Percentiles rank a stretch among this genome's conserved stretches.
These are phyloP conservation scores for Sporisorium iseilematis-ciliati DNA, from an alignment of 1,284 basidiomycete species.

Conservation along the genomic window DNA sequence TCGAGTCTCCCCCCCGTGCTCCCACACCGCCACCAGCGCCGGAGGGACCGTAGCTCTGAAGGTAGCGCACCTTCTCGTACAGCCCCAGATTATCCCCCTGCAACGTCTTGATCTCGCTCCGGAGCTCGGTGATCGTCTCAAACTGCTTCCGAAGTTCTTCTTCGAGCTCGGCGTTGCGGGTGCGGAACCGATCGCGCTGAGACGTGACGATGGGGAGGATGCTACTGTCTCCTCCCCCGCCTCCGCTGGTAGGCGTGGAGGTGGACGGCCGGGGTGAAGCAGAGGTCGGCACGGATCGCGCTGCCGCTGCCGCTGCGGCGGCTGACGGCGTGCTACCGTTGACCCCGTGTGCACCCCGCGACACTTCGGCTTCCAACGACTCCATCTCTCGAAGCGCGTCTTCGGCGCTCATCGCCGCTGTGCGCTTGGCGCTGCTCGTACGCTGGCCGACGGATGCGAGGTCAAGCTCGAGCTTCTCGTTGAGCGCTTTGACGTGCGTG, in stretches of 20 bases:
- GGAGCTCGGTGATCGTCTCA: constrained; percentile 84
- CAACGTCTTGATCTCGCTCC: constrained; percentile 60
- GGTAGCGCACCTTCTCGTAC: constrained; percentile 67
- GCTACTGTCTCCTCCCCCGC: constrained; percentile 26
- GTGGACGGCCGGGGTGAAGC: constrained; percentile 15
- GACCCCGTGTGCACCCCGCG: constrained; percentile 1
- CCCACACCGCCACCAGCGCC: constrained; percentile 14
- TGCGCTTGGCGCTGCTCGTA: constrained; percentile 8
- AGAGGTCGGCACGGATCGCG: constrained; percentile 9
- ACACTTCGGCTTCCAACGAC: constrained; percentile 36
- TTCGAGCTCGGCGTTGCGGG: constrained; percentile 94
- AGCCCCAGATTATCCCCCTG: constrained; percentile 64
- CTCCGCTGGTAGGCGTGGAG: constrained; percentile 5
- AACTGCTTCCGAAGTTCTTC: constrained; percentile 95
- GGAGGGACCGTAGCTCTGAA: constrained; percentile 52
- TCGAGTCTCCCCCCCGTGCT: constrained; percentile 7
- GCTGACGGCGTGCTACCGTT: constrained; percentile 9
- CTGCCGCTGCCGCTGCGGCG: background rate
- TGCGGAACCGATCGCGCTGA: constrained; percentile 93
- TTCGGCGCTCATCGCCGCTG: constrained; percentile 32
- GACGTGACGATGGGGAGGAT: constrained; percentile 83
- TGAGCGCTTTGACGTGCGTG: constrained; percentile 81
- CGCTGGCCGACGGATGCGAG: constrained; percentile 72
- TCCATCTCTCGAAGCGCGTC: constrained; percentile 44
- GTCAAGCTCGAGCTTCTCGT: constrained; percentile 91